These are phyloP conservation scores for Monosporascus sp. DNA, from an alignment of 2,329 filamentous ascomycete species.

Conservation along the genomic window DNA sequence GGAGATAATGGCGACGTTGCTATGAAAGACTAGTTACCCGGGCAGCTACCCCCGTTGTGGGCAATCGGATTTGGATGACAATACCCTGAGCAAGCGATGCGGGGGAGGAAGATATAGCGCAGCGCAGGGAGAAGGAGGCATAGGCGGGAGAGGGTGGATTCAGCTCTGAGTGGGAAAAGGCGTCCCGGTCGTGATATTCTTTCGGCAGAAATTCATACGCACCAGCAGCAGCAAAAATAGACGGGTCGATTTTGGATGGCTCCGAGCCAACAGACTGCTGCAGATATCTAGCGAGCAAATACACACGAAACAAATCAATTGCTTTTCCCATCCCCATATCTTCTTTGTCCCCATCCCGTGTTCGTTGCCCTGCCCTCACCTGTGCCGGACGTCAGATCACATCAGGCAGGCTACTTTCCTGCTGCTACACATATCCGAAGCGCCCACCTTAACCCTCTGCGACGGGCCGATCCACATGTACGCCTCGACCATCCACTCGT, in stretches of 20 bases:
- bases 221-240: too few species aligned
- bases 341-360: not conserved
- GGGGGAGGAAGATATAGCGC: not conserved
- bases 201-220: too few species aligned
- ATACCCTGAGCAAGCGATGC: not conserved
- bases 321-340: not conserved
- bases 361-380: not conserved
- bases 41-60: not conserved
- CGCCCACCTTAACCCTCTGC: constrained; percentile 59
- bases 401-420: constrained; percentile 66
- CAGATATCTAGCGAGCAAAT: not conserved
- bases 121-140: not conserved
- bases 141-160: not conserved
- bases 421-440: constrained; percentile 64
- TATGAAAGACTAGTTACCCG: constrained; percentile 45
- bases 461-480: constrained; percentile 61
- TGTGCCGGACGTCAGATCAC: constrained; percentile 32
- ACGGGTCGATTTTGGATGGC: not conserved
- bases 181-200: not conserved
- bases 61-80: not conserved
- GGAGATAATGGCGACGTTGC: constrained; percentile 48
- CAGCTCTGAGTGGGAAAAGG: not conserved
- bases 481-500: constrained; percentile 93
- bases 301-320: not conserved
- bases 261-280: not conserved